These are phyloP conservation scores for Pichia paraexigua DNA, from an alignment of 805 yeast genomes.

Conservation along the genomic window DNA sequence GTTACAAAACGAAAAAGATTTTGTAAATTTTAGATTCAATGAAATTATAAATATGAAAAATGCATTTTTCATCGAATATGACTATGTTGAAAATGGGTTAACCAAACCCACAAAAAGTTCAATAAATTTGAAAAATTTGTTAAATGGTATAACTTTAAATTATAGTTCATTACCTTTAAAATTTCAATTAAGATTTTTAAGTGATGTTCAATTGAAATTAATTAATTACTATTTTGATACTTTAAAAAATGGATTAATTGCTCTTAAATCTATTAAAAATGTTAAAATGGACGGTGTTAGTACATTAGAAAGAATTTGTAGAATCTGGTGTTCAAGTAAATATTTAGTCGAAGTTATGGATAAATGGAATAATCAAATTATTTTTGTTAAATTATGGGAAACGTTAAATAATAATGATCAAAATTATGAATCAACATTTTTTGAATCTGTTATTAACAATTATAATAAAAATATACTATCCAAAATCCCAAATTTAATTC, in stretches of 20 bases:
- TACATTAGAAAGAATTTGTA: conserved; percentile 32
- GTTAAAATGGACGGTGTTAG: conserved; percentile 16
- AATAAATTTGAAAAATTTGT: conserved; percentile 44
- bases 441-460: conserved; percentile 35
- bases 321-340: conserved; percentile 31
- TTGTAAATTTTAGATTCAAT: conserved; percentile 43
- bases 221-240: conserved; percentile 43
- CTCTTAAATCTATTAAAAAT: conserved; percentile 31
- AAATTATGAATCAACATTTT: conserved; percentile 28
- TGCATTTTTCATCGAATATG: conserved; percentile 54
- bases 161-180: conserved; percentile 44
- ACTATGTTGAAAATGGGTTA: conserved; percentile 33
- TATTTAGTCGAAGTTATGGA: conserved; percentile 32
- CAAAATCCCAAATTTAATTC: conserved; percentile 24
- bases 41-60: conserved; percentile 41
- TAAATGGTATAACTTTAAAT: conserved; percentile 49
- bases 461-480: conserved; percentile 27
- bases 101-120: conserved; percentile 62
- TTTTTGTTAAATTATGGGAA: conserved; percentile 37
- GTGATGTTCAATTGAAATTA: conserved; percentile 49
- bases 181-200: conserved; percentile 47
- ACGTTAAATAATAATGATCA: conserved; percentile 18
- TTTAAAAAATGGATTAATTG: conserved; percentile 34
- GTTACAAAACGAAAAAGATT: conserved; percentile 45
- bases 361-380: conserved; percentile 35